Evolutionary conservation across 331 rosid genomes (phyloP).

Genomic region (Quercus phellos): DNA sequence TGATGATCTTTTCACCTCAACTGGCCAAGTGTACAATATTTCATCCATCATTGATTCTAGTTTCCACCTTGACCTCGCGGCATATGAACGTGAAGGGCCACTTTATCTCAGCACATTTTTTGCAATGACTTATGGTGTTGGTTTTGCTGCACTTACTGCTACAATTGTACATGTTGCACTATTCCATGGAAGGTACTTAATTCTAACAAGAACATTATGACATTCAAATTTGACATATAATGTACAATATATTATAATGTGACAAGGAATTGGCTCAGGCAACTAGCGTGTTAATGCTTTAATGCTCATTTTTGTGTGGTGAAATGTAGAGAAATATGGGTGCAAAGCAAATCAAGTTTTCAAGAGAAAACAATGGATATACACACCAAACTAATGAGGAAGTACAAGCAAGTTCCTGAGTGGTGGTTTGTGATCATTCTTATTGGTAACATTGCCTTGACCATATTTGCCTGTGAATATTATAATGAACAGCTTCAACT

Average conservation of each 20-base stretch:
- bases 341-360: conserved; percentile 69
- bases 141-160: conserved; percentile 82
- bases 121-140: conserved; percentile 74
- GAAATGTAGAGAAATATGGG: conserved; percentile 76
- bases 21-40: conserved; percentile 58
- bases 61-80: conserved; percentile 58
- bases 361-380: conserved; percentile 59
- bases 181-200: conserved; percentile 73
- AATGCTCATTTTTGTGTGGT: neutral
- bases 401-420: conserved; percentile 73
- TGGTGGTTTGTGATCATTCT: conserved; percentile 85
- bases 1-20: conserved; percentile 34
- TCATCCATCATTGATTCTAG: conserved; percentile 58
- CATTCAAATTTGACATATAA: neutral
- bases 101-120: conserved; percentile 63
- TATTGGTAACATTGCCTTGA: conserved; percentile 43
- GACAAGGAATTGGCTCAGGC: neutral
- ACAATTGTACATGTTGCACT: conserved; percentile 80
- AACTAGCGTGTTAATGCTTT: no score
- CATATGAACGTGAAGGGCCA: conserved; percentile 54
- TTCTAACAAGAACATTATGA: neutral
- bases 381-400: conserved; percentile 70
- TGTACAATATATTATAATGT: no score
- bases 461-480: conserved; percentile 62
- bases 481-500: conserved; percentile 73